Evolutionary conservation across 2,329 filamentous ascomycete species (phyloP).

Genomic region (Celoporthe dispersa): DNA sequence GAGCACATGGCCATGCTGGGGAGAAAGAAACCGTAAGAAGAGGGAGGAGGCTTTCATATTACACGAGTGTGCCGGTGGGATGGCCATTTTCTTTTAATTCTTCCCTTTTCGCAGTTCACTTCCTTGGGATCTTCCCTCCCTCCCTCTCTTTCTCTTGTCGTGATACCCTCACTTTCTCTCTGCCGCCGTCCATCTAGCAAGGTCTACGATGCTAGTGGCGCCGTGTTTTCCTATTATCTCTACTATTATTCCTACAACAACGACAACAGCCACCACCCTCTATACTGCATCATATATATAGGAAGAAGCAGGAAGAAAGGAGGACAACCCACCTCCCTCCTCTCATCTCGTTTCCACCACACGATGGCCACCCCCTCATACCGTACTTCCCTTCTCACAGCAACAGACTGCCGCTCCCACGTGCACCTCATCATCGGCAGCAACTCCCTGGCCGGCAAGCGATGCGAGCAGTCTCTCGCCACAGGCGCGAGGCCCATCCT

Average conservation of each 20-base stretch:
- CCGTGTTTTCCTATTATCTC: neutral
- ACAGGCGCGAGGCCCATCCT: constrained; percentile 82
- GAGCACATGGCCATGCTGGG: neutral
- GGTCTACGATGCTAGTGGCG: constrained; percentile 18
- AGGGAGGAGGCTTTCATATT: neutral
- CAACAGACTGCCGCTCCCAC: constrained; percentile 70
- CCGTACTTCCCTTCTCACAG: constrained; percentile 66
- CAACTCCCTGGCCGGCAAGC: constrained; percentile 83
- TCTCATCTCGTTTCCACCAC: neutral
- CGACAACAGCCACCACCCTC: neutral
- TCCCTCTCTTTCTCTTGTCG: neutral
- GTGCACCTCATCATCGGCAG: constrained; percentile 86
- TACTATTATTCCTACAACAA: neutral
- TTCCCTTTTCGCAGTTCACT: neutral
- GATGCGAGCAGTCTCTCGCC: constrained; percentile 78
- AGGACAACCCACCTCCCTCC: neutral
- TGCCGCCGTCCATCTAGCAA: neutral
- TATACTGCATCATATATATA: constrained; percentile 1
- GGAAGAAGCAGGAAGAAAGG: neutral
- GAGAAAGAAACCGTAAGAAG: neutral
- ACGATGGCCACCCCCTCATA: constrained; percentile 33
- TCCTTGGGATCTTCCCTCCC: neutral
- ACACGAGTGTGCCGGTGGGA: neutral
- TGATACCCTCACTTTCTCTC: constrained; percentile 16
- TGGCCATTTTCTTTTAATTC: neutral